A percentile compares a stretch with the other conserved stretches of the same genome.
These are phyloP conservation scores for Lobulomyces angularis DNA, from an alignment of 192 early-diverging fungal genomes.

Conservation along the genomic window DNA sequence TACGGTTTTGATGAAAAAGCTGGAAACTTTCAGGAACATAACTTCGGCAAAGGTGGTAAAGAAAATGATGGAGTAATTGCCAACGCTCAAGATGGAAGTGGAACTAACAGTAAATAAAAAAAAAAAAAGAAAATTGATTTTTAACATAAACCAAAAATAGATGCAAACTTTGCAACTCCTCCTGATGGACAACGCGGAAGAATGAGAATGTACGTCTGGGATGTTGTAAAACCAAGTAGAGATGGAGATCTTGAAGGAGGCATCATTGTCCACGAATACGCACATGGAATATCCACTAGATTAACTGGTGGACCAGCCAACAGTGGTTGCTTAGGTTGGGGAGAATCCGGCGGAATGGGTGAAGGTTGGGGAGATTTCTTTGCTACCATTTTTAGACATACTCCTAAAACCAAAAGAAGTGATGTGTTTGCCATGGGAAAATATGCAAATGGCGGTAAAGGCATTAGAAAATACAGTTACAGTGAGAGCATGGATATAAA, in stretches of 20 bases:
- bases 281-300: conserved; percentile 83
- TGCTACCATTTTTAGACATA: conserved; percentile 63
- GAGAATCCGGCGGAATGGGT: conserved; percentile 77
- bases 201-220: conserved; percentile 97
- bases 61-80: conserved; percentile 80
- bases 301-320: conserved; percentile 87
- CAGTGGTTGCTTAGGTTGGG: conserved; percentile 74
- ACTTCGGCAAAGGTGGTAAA: conserved; percentile 64
- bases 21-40: conserved; percentile 91
- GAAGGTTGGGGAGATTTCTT: conserved; percentile 96
- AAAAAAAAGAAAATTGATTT: conserved; percentile 2
- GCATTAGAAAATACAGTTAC: conserved; percentile 68
- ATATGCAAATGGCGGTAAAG: conserved; percentile 68
- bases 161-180: conserved; percentile 93
- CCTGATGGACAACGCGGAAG: conserved; percentile 79
- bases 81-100: conserved; percentile 83
- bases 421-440: conserved; percentile 66
- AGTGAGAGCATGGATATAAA: conserved; percentile 63
- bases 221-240: conserved; percentile 49
- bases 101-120: conserved; percentile 55
- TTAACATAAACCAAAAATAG: not conserved
- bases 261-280: conserved; percentile 88
- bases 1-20: conserved; percentile 86
- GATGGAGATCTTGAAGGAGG: conserved; percentile 87
- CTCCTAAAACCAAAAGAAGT: conserved; percentile 33